A percentile compares a stretch with the other conserved stretches of the same genome.
phyloP scores from a whole-genome alignment of 192 early-diverging fungal genomes.

The Coemansia sp. region DNA sequence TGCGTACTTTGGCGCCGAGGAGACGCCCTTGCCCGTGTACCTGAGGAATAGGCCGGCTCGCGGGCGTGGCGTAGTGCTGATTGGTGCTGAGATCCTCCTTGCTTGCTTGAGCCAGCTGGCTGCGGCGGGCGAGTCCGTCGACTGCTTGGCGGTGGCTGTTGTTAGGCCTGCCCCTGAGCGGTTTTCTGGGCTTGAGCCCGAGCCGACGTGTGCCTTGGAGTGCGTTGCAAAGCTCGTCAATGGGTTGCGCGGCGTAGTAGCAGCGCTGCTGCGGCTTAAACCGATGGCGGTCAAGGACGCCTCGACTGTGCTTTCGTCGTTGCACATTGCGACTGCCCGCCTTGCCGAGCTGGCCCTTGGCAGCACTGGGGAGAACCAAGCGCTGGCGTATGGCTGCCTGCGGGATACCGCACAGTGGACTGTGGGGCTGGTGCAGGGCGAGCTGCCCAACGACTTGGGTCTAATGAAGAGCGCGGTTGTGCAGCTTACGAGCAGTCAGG shows the following conservation, averaged over 20 bases:
- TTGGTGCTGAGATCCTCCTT: constrained; percentile 24
- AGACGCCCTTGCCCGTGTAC: constrained; percentile 6
- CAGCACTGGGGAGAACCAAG: neutral
- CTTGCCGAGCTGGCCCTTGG: constrained; percentile 1
- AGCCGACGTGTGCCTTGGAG: neutral
- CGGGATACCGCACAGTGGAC: constrained; percentile 14
- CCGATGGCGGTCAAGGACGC: constrained; percentile 21
- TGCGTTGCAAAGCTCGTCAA: constrained; percentile 5
- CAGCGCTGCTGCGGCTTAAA: constrained; percentile 10
- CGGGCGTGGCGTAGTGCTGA: constrained; percentile 17
- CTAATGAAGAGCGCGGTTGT: constrained; percentile 13
- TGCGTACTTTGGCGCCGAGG: neutral
- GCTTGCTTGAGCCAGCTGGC: constrained; percentile 19
- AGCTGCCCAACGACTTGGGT: constrained; percentile 18
- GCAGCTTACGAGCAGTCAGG: constrained; percentile 19
- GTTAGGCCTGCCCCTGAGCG: constrained; percentile 5
- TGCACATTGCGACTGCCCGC: constrained; percentile 1
- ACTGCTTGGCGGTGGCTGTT: constrained; percentile 9
- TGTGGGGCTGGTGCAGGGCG: constrained; percentile 7
- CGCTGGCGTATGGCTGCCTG: neutral
- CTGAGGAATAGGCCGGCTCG: constrained; percentile 7
- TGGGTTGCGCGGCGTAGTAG: constrained; percentile 11
- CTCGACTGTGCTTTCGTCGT: constrained; percentile 2
- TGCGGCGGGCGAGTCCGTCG: neutral
- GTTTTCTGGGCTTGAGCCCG: neutral